Base-by-base conservation (phyloP, 768 basidiomycete species). In the Russula sp. region DNA sequence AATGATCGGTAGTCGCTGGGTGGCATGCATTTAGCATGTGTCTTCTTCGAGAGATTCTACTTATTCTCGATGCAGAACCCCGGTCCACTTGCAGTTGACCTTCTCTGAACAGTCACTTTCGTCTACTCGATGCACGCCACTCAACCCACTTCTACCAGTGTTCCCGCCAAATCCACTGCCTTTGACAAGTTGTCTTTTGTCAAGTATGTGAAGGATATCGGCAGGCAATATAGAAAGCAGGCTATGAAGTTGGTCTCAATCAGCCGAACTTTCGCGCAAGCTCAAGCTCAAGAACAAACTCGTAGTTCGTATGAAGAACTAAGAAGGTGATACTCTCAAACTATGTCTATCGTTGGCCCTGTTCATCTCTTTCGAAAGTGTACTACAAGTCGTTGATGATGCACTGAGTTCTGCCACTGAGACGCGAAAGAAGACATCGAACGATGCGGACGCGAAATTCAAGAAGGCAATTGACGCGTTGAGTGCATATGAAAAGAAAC, bases 221-320 rank as follows among this genome's bases (percentile, higher is more conserved):
- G 60, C 16, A n/a, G 64, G 24, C 30, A 11, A 2, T 57, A 65
- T 44, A 55, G 40, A n/a, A 62, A 57, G 40, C 64, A 61, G 11
- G 53, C 55, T 7, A 38, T 3, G 40, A 55, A 57, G 24, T 42
- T 65, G 1, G 6, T 65, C 3, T 28, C 54, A 1, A n/a, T 57
- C n/a, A 52, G 60, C 16, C 60, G 64, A 26, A 0, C 0, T 40
- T 63, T 51, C 24, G 38, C 42, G 16, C n/a, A 22, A 13, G 28
- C 9, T 0, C n/a, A 22, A 13, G 28, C 9, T 0, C 24, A 30
- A 13, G 30, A 57, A 2, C n/a, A 26, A 1, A 26, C 28, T 1
- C 6, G 0, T 1, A 18, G 10, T 58, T 22, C 44, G 1, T 22
- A 42, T 63, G n/a, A 18, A 1, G 2, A 14, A 30, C 49, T 63